A percentile compares a stretch with the other conserved stretches of the same genome.
Conservation (phyloP, 306 rosid genomes). For the Medicago lupulina region DNA sequence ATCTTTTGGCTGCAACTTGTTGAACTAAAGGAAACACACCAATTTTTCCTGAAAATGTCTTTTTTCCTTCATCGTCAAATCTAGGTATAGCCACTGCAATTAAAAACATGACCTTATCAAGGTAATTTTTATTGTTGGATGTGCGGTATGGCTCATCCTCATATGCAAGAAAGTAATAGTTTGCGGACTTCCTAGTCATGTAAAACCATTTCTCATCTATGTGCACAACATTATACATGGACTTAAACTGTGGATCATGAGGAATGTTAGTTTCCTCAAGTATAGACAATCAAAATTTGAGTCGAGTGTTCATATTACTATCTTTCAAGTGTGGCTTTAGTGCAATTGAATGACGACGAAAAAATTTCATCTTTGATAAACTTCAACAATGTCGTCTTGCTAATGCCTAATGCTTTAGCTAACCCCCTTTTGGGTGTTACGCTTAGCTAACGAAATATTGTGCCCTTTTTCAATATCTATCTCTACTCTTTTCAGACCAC, state of each 20-base stretch:
- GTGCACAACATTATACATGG: not conserved
- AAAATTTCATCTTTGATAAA: not conserved
- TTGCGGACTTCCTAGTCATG: not conserved
- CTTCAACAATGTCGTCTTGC: not conserved
- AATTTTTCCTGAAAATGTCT: not conserved
- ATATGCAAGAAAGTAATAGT: not conserved
- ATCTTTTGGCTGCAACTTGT: not conserved
- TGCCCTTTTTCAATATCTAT: not conserved
- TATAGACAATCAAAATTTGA: not conserved
- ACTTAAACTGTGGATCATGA: not conserved
- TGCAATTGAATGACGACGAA: not conserved
- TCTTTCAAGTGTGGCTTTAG: not conserved
- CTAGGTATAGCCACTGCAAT: not conserved
- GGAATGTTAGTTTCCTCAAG: not conserved
- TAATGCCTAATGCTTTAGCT: not conserved
- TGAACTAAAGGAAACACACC: not conserved
- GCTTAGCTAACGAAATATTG: not conserved
- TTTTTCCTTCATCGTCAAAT: not conserved
- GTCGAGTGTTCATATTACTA: not conserved
- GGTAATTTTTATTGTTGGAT: not conserved
- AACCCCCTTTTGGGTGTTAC: not conserved
- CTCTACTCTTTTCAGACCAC: not conserved
- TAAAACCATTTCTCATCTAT: not conserved
- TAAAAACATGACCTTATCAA: not conserved
- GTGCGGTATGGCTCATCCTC: not conserved